Conservation (phyloP, 306 rosid species). For the Cucurbita maxima region DNA sequence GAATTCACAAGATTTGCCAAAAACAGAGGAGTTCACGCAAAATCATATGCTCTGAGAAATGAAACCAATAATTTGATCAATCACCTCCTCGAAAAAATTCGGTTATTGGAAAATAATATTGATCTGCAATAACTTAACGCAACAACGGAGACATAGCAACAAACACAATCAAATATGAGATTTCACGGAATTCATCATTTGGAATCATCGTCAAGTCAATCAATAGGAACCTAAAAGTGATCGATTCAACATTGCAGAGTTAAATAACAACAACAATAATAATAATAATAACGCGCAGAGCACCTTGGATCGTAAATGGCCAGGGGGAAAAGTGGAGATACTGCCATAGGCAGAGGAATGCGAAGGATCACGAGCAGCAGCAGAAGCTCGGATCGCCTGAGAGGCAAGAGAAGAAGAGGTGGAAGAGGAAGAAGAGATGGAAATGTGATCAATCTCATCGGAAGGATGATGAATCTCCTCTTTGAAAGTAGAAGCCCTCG, state of each 20-base stretch:
- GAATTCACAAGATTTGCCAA: background rate
- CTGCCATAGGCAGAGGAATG: constrained; percentile 21
- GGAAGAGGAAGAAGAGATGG: constrained; percentile 12
- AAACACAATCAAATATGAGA: background rate
- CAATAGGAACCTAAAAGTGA: background rate
- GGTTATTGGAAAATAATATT: background rate
- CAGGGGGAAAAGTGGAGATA: constrained; percentile 11
- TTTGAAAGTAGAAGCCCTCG: constrained; percentile 64
- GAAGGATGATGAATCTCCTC: constrained; percentile 49
- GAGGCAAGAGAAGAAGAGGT: constrained; percentile 47
- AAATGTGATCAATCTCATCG: constrained; percentile 9
- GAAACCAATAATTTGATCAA: background rate
- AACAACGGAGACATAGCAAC: background rate
- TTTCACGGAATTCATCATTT: background rate
- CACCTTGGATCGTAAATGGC: constrained; percentile 50
- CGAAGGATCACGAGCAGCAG: constrained; percentile 33
- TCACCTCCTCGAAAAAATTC: background rate
- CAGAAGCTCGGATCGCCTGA: constrained; percentile 67
- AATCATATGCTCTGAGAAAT: background rate
- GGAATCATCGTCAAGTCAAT: background rate
- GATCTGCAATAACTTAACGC: background rate
- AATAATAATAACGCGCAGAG: no score
- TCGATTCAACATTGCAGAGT: background rate
- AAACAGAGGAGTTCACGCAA: background rate
- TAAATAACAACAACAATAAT: background rate